Evolutionary conservation across 2,329 filamentous ascomycete genomes (phyloP).

Genomic region (Sporothrix protearum): DNA sequence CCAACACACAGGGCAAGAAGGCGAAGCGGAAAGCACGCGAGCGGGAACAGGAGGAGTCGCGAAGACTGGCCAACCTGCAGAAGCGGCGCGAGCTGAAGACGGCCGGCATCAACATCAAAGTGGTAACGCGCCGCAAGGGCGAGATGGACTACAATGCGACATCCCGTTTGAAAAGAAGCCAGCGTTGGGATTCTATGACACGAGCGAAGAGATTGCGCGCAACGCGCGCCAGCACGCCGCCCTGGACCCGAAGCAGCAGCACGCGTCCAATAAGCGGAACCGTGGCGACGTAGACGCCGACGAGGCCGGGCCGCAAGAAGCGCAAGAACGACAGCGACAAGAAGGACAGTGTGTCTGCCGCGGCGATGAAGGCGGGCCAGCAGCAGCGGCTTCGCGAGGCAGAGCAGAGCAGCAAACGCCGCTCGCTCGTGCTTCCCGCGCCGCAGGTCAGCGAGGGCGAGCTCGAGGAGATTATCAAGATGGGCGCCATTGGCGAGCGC

Average conservation of each 20-base stretch:
- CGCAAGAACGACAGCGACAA: constrained; percentile 86
- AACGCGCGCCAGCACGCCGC: constrained; percentile 82
- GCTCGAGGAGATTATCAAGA: constrained; percentile 96
- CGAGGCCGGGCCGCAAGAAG: constrained; percentile 52
- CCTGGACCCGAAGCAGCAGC: constrained; percentile 86
- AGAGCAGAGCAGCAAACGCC: constrained; percentile 91
- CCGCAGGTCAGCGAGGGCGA: constrained; percentile 92
- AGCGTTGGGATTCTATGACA: constrained; percentile 88
- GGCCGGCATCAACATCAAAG: constrained; percentile 96
- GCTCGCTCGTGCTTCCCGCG: constrained; percentile 74
- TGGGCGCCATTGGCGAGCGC: constrained; percentile 89
- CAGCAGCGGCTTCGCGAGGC: constrained; percentile 93
- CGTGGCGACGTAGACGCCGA: constrained; percentile 70
- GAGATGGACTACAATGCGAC: constrained; percentile 99
- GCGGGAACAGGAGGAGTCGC: constrained; percentile 89
- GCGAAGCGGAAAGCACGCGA: constrained; percentile 96
- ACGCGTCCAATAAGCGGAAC: constrained; percentile 83
- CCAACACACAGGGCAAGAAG: constrained; percentile 98
- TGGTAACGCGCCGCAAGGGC: constrained; percentile 83
- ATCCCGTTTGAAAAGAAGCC: constrained; percentile 96
- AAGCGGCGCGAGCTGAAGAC: constrained; percentile 96
- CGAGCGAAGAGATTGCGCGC: constrained; percentile 69
- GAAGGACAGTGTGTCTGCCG: constrained; percentile 70
- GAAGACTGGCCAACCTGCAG: constrained; percentile 82
- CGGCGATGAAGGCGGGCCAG: constrained; percentile 88